Base-by-base conservation (phyloP, 352 stramenopile genomes). In the Phytopythium litorale region DNA sequence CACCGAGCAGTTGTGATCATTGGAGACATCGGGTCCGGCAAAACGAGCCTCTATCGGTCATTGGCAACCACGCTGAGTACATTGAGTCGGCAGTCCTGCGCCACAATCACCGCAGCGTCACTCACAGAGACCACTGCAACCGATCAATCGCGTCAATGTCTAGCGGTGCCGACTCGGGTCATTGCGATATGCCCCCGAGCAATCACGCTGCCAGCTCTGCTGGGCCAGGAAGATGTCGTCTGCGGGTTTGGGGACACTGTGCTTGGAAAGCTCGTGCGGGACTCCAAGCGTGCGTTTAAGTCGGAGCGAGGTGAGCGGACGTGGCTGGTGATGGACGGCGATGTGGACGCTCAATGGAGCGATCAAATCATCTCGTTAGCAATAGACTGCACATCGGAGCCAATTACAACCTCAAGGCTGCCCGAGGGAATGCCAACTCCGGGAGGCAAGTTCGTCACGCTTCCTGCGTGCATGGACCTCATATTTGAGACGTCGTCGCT, bases 301-400 rank as follows among this genome's bases (percentile, higher is more conserved):
- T 38, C 18, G 18, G 12, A 61, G 68, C 23, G 56, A 18, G 30
- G 59, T 11, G 60, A 65, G 7, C 63, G 79, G 9, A 87, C 81
- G 19, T 94, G 84, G 82, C 59, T 92, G 7, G 58, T 91, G 7
- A 63, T 94, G 18, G 84, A 94, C 59, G 81, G 84, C 0, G 72
- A 87, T n/a, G 35, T 90, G 1, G 65, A 73, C 49, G 18, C 63
- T 7, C 48, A 46, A 0, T 94, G 82, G 83, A 74, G 66, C 13
- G 79, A 85, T 12, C 71, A 68, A 32, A n/a, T 92, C 18, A 25
- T 90, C 1, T 75, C 72, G 30, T 60, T 75, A 1, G 58, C 40
- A 11, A 19, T 12, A 73, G 7, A 60, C 60, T 50, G 72, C 75
- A 35, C 15, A 59, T 3, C 56, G 69, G 8, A 59, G 65, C 33